Evolutionary conservation across 306 rosid species (phyloP), one percentile per base, ranked within the genome.

Genomic region (Glycyrrhiza uralensis): DNA sequence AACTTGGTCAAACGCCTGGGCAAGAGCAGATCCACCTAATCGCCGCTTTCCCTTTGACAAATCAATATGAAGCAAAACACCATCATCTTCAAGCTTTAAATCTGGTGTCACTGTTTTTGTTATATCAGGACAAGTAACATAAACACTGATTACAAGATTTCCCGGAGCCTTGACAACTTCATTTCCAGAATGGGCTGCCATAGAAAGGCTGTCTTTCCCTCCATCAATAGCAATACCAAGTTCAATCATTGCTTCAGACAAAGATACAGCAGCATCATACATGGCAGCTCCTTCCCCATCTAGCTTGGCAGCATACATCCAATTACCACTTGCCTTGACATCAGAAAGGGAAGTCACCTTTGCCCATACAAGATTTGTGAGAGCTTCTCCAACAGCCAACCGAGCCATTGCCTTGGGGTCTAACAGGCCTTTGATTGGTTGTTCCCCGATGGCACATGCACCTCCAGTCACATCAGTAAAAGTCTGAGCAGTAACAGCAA

Each of bases 301-400:
- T 52, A 92, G 94, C 84, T 92, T 92, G 62, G 98, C 98, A 42
- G 96, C 98, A 49, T 87, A 92, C 96, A 92, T 92, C 98, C 96
- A 92, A 72, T 89, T 89, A 59, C 96, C 98, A 50, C 98, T 92
- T 2, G 96, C 96, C 81, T 89, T 92, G 77, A 92, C 88, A 80
- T 92, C 98, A 72, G 97, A 90, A 29, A 93, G 89, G 36, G 90
- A 77, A 74, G 96, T 86, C 51, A 90, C 86, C 81, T 88, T 86
- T 1, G 98, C 98, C 96, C 98, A 90, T 60, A 93, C 93, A 73
- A 93, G 97, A 80, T 93, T 90, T 70, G 98, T 93, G 30, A 93
- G 92, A 44, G 98, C 97, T 87, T 93, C 97, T 67, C 98, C 97
- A 68, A 93, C 91, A 24, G 96, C 91, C 72, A 93, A 84, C 56